Evolutionary conservation across 2,329 filamentous ascomycete genomes (phyloP), one percentile per base, ranked within the genome.

Genomic region (Madurella mycetomatis): DNA sequence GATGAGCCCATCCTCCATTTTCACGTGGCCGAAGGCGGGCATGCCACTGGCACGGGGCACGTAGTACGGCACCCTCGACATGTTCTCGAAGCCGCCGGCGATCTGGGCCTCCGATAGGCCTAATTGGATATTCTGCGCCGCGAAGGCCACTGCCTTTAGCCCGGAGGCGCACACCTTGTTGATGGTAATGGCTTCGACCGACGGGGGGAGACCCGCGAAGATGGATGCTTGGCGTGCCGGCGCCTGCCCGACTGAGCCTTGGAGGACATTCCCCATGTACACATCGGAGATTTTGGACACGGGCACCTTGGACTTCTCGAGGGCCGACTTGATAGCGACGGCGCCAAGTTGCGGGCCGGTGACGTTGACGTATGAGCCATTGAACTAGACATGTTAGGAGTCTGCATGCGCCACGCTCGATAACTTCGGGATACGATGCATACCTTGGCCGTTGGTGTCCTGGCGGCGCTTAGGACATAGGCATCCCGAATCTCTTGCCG

Each of bases 141-240:
- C 94, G 43, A 97, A 81, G 18, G 82, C 85, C 4, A 97, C 91
- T 1, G 94, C 88, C 72, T 99, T 99, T 61, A 99, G 78, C 5
- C 94, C 94, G 0, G 92, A 96, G 4, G 94, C 88, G 76, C 94
- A 99, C 56, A 99, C 94, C 75, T 99, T 99, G 80, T 99, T 99
- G 72, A 99, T 86, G 15, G 94, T 97, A 48, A 87, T 86, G 37
- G 92, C 88, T 74, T 99, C 94, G 53, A 95, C 81, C 7, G 80
- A 83, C n/a, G 84, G 76, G 9, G 90, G 81, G 4, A 97, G 82
- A 1, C 92, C 92, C 4, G 94, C 90, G 67, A 95, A 92, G 56
- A 97, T 87, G 61, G 84, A 77, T 11, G 94, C 94, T 75, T 99
- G 94, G 47, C 94, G 85, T 18, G 94, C 92, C 1, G 94, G 94